Evolutionary conservation across 2,329 filamentous ascomycete genomes (phyloP), one percentile per base, ranked within the genome.

Genomic region (Xylaria sp.): DNA sequence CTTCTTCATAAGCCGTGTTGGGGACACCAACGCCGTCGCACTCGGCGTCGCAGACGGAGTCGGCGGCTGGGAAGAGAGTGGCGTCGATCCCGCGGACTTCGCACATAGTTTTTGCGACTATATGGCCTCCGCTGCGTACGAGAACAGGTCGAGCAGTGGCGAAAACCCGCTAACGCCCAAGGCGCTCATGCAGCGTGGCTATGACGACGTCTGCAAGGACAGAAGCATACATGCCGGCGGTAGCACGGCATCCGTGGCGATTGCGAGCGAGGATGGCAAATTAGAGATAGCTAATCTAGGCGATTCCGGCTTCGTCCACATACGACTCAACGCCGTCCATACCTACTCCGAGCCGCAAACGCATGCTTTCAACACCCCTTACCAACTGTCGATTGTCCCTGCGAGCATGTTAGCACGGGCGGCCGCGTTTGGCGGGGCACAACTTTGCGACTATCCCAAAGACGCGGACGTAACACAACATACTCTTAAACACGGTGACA

Each of bases 301-400:
- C 67, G 95, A 99, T 79, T 97, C 93, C 25, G 95, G 95, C 31
- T 98, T 93, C 75, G 84, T 98, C 58, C 90, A 96, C 64, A 82
- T 98, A 62, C 88, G 93, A 13, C 85, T 92, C 25, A 96, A 94
- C 68, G 92, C 90, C 13, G 91, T 99, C 31, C 90, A 95, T 75
- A 86, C 90, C 58, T 89, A 88, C 72, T 96, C 93, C 1, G 85
- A 88, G 48, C 90, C 92, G 23, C 95, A 99, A 77, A 97, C 93
- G 0, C 95, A 99, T 76, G 93, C 90, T 43, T 99, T 99, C 84
- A 99, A 99, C 77, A 98, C 95, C 0, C 95, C 95, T 0, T 99
- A 91, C 73, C 95, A 99, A 76, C 85, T 99, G 40, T 94, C 92
- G 55, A 88, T 97, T 54, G 89, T 97, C 7, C 94, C 95, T 0